Conservation (phyloP, 2,329 filamentous ascomycete species). For the Penicillium sp. region DNA sequence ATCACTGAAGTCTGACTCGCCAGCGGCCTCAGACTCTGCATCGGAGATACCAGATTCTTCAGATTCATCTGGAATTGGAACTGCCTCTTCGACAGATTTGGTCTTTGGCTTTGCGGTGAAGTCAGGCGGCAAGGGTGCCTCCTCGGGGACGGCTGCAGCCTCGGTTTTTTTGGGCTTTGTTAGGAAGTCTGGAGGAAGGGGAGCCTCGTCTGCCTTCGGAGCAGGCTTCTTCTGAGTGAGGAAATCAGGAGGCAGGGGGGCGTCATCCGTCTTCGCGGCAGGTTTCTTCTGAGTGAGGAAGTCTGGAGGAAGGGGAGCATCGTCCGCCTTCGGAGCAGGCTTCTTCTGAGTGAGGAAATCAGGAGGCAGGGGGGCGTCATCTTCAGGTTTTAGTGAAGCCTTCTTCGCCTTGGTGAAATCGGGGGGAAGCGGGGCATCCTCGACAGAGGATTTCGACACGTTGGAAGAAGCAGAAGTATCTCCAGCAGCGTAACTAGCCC, state of each 20-base stretch:
- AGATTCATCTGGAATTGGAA: conserved; percentile 35
- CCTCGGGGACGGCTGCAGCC: conserved; percentile 8
- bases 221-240: conserved; percentile 1
- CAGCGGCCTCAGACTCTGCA: conserved; percentile 30
- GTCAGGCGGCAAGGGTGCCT: conserved; percentile 24
- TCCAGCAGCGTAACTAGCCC: conserved; percentile 43
- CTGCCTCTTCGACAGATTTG: conserved; percentile 19
- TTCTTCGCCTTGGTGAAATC: conserved; percentile 18
- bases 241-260: conserved; percentile 24
- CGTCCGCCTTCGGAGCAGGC: not conserved
- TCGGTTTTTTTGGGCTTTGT: conserved; percentile 9
- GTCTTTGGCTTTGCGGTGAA: conserved; percentile 20
- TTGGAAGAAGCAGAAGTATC: conserved; percentile 49
- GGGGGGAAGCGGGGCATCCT: conserved; percentile 40
- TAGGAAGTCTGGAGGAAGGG: conserved; percentile 31
- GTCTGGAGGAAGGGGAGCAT: conserved; percentile 24
- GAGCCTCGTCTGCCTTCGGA: conserved; percentile 1
- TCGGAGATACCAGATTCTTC: conserved; percentile 15
- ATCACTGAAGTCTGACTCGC: conserved; percentile 44
- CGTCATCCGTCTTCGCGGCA: conserved; percentile 16
- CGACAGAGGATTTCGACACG: conserved; percentile 39
- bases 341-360: conserved; percentile 11
- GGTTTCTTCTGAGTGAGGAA: conserved; percentile 17
- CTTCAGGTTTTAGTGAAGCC: conserved; percentile 13
- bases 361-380: conserved; percentile 26